phyloP scores from a whole-genome alignment of 2,329 filamentous ascomycete species.

The Bertia moriformis region DNA sequence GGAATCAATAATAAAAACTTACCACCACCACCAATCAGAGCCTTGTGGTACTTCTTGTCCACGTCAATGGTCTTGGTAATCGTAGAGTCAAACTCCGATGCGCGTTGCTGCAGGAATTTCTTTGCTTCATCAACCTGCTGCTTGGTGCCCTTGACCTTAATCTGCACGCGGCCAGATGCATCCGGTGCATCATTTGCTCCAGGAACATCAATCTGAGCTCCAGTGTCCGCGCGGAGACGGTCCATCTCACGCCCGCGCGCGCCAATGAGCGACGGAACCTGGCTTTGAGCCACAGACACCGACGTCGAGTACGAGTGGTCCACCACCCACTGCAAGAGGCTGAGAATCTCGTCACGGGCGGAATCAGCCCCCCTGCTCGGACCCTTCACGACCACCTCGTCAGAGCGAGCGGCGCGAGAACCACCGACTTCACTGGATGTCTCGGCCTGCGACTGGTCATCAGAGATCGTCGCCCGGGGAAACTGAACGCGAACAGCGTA shows the following conservation, averaged over 20 bases:
- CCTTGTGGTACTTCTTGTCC: conserved; percentile 86
- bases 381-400: conserved; percentile 83
- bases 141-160: conserved; percentile 85
- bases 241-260: conserved; percentile 84
- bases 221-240: conserved; percentile 68
- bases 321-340: conserved; percentile 73
- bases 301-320: conserved; percentile 72
- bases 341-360: conserved; percentile 80
- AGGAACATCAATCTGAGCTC: conserved; percentile 83
- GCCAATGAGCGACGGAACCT: conserved; percentile 87
- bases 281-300: conserved; percentile 76
- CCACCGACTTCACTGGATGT: conserved; percentile 51
- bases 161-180: conserved; percentile 59
- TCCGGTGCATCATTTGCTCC: conserved; percentile 58
- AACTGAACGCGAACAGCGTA: conserved; percentile 96
- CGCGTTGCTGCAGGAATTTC: conserved; percentile 77
- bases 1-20: conserved; percentile 20
- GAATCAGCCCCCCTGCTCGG: conserved; percentile 86
- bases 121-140: conserved; percentile 80
- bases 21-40: conserved; percentile 80
- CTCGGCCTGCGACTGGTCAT: conserved; percentile 60
- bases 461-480: conserved; percentile 54
- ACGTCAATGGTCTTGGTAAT: conserved; percentile 71
- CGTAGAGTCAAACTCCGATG: conserved; percentile 78
- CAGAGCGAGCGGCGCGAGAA: conserved; percentile 44